Evolutionary conservation across 768 basidiomycete genomes (phyloP).

Genomic region (Lentinula aciculospora): DNA sequence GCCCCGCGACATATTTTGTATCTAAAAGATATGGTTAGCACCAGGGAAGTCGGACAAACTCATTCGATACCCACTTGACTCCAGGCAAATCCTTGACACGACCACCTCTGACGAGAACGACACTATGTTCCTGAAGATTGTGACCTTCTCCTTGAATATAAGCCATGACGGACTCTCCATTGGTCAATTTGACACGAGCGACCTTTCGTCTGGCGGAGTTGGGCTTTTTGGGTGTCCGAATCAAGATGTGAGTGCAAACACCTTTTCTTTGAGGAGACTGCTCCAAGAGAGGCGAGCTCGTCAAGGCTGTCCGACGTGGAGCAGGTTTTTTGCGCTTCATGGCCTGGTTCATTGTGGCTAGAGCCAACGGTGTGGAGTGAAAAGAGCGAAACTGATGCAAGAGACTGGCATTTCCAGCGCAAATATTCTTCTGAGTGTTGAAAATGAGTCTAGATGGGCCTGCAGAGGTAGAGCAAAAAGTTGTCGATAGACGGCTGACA

Average conservation of each 20-base stretch:
- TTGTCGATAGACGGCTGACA: background rate
- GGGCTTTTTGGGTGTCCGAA: conserved; percentile 91
- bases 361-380: conserved; percentile 52
- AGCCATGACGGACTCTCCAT: conserved; percentile 84
- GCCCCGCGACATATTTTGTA: conserved; percentile 95
- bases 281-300: conserved; percentile 79
- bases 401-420: background rate
- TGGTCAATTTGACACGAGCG: conserved; percentile 86
- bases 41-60: background rate
- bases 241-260: conserved; percentile 78
- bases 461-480: background rate
- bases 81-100: conserved; percentile 97
- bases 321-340: conserved; percentile 69
- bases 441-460: background rate
- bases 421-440: background rate
- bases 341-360: conserved; percentile 81
- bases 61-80: conserved; percentile 61
- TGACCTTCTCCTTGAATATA: conserved; percentile 98
- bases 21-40: conserved; percentile 32
- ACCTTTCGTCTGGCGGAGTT: conserved; percentile 99
- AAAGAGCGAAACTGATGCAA: conserved; percentile 42
- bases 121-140: conserved; percentile 96
- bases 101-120: conserved; percentile 92
- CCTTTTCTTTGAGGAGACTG: conserved; percentile 85
- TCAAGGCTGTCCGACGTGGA: conserved; percentile 35